Percentiles rank a stretch among this genome's conserved stretches.
phyloP scores from a whole-genome alignment of 2,329 filamentous ascomycete species.

The Beauveria sp. region DNA sequence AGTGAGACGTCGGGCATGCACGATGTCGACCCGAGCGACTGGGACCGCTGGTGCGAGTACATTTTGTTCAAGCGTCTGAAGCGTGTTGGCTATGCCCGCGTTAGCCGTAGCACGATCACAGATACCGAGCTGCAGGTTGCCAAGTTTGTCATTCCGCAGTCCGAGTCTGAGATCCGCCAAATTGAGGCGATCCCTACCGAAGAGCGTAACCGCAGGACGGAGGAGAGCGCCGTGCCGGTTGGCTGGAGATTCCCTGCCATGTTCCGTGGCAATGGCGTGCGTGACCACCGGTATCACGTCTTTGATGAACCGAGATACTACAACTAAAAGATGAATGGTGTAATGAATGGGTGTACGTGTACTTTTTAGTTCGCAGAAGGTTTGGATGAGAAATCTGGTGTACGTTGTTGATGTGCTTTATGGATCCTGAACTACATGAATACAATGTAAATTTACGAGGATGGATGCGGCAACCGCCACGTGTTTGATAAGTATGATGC shows the following conservation, averaged over 20 bases:
- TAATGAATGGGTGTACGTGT: background rate
- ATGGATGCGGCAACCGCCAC: background rate
- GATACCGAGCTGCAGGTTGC: conserved; percentile 96
- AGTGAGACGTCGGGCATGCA: conserved; percentile 82
- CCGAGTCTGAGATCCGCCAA: conserved; percentile 46
- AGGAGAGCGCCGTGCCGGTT: conserved; percentile 66
- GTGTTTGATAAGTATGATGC: background rate
- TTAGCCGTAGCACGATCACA: conserved; percentile 85
- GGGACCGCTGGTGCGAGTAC: conserved; percentile 99
- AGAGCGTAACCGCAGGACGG: conserved; percentile 49
- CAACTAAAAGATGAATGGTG: conserved; percentile 20
- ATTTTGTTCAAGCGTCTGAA: conserved; percentile 88
- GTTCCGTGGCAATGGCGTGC: conserved; percentile 78
- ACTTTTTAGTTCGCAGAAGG: background rate
- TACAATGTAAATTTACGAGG: background rate
- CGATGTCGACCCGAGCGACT: conserved; percentile 86
- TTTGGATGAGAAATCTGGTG: background rate
- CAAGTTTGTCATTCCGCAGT: conserved; percentile 76
- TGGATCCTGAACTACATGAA: background rate
- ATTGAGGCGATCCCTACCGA: conserved; percentile 38
- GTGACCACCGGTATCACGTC: conserved; percentile 89
- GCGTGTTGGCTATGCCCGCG: conserved; percentile 80
- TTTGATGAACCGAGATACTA: conserved; percentile 85
- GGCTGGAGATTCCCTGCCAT: conserved; percentile 76
- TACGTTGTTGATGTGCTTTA: background rate